phyloP scores from a whole-genome alignment of 2,329 filamentous ascomycete genomes.

The Fusarium metavorans region DNA sequence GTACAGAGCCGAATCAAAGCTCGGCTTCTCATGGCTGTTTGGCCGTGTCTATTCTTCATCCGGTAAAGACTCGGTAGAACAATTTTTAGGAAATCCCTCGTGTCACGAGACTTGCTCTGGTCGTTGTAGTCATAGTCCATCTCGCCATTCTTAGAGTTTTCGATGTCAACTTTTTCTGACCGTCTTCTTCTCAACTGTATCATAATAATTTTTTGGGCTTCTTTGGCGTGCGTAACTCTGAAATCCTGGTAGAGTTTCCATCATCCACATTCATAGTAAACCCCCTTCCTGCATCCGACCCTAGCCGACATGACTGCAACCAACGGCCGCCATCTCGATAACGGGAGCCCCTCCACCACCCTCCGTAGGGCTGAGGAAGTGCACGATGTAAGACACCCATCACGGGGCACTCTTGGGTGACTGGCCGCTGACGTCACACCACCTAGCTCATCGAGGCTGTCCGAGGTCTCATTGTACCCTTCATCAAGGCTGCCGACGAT shows the following conservation, averaged over 20 bases:
- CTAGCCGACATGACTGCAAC: conserved; percentile 43
- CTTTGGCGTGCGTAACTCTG: neutral
- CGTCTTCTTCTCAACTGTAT: neutral
- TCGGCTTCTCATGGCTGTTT: neutral
- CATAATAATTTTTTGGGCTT: conserved; percentile 3
- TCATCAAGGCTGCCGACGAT: conserved; percentile 77
- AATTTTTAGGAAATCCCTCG: conserved; percentile 31
- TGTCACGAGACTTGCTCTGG: conserved; percentile 42
- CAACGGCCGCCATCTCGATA: conserved; percentile 31
- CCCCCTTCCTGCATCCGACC: conserved; percentile 9
- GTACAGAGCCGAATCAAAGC: neutral
- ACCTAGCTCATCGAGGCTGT: conserved; percentile 75
- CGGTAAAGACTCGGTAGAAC: conserved; percentile 47
- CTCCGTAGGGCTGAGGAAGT: conserved; percentile 50
- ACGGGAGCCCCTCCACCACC: conserved; percentile 38
- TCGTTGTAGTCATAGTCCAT: conserved; percentile 25
- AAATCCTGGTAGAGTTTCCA: neutral
- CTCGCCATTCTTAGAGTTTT: conserved; percentile 33
- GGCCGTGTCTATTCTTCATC: neutral
- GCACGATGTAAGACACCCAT: conserved; percentile 44
- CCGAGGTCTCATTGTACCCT: conserved; percentile 75
- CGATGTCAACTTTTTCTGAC: conserved; percentile 2
- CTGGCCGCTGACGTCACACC: conserved; percentile 38
- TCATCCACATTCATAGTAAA: neutral
- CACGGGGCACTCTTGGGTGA: neutral